Base-by-base conservation (phyloP, 352 stramenopile genomes). In the Globisporangium paroecandrum region DNA sequence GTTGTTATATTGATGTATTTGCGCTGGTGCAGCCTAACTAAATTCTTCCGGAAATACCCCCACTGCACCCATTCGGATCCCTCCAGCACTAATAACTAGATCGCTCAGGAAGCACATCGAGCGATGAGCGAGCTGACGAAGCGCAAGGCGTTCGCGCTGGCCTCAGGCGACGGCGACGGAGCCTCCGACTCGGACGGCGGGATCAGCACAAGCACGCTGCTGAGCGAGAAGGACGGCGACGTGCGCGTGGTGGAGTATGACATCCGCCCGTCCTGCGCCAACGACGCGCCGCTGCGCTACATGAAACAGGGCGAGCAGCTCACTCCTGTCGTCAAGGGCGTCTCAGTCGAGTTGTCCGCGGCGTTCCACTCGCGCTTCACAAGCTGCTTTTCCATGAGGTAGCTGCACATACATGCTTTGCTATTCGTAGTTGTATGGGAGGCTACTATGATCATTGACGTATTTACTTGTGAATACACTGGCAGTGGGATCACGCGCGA, bases 241-340 rank as follows among this genome's bases (percentile, higher is more conserved):
- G 70, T 89, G 24, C 77, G 76, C 36, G 76, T 83, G 18, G 75
- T 81, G 12, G 82, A 90, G 66, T 87, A 82, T 65, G 82, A 90
- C 60, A 73, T 85, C 24, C 80, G 82, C 0, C 81, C 82, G 27
- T 81, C 82, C 4, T 90, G 82, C 56, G 77, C 77, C 5, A 68
- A 75, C 43, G 82, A 90, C 32, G 65, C 76, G 4, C 69, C 79
- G 47, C 62, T 73, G 13, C 78, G 79, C 51, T 90, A 90, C 69
- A 62, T 89, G 24, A 75, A 77, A 25, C 71, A 77, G 1, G 69
- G 78, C 6, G 77, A 80, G 32, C 66, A 73, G 55, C 73, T 84
- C 36, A 25, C 77, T 32, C 51, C 72, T 13, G 63, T 61, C 1
- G 68, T 72, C 36, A 58, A 66, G 6, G 70, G 75, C 25, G 41